A percentile compares a stretch with the other conserved stretches of the same genome.
phyloP scores from a whole-genome alignment of 495 filamentous ascomycete species.

The Neurospora sp. region DNA sequence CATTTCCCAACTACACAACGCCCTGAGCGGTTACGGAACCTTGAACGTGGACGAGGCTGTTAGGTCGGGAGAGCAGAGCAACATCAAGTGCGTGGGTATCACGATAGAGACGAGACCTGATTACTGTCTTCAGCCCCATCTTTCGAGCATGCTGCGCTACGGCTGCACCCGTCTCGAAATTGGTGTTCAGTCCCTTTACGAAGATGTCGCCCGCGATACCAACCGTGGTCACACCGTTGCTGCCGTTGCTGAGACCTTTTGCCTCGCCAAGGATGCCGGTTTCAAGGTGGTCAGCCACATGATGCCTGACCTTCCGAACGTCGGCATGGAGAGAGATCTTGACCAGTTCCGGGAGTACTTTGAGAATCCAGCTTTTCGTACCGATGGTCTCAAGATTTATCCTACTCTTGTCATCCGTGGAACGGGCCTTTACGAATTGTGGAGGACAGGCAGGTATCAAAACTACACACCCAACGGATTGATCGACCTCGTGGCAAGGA shows the following conservation, averaged over 20 bases:
- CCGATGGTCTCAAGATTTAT: constrained; percentile 98
- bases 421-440: constrained; percentile 93
- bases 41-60: constrained; percentile 93
- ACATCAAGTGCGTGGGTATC: constrained; percentile 94
- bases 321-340: constrained; percentile 94
- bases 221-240: constrained; percentile 96
- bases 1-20: constrained; percentile 92
- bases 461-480: constrained; percentile 97
- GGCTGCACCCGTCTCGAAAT: constrained; percentile 92
- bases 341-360: constrained; percentile 98
- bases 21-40: constrained; percentile 84
- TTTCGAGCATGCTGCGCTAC: constrained; percentile 90
- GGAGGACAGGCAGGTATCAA: constrained; percentile 93
- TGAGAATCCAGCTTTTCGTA: constrained; percentile 89
- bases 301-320: constrained; percentile 98
- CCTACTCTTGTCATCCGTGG: constrained; percentile 96
- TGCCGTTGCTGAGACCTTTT: constrained; percentile 90
- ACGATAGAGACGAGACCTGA: constrained; percentile 96
- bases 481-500: constrained; percentile 89
- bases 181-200: constrained; percentile 92
- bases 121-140: constrained; percentile 87
- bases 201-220: constrained; percentile 95
- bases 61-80: constrained; percentile 81
- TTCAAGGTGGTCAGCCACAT: constrained; percentile 99
- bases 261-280: constrained; percentile 87